Base-by-base conservation (phyloP, 1,284 basidiomycete genomes). In the Microstroma glucosiphilum region DNA sequence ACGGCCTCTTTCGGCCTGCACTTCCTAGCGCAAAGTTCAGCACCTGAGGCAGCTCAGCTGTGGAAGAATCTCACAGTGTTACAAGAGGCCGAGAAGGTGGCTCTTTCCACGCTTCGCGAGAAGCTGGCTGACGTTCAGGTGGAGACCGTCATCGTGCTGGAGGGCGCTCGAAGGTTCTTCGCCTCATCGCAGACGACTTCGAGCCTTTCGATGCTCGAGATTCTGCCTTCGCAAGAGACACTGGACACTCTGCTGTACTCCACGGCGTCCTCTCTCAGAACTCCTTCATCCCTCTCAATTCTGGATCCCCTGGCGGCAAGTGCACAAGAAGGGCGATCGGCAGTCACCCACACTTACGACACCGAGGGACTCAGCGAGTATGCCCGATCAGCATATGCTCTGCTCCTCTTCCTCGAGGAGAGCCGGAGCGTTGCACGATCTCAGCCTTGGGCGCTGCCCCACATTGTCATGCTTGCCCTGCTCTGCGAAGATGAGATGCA, bases 351-450 rank as follows among this genome's bases (percentile, higher is more conserved):
- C 30, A 40, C 62, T 3, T 82, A 80, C 58, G 85, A 89, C 69
- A 64, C 65, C 0, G 79, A 80, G 19, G 87, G 86, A 0, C 84
- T 85, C 43, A 83, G 84, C 0, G 70, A 83, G 2, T 91, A 90
- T 69, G 86, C 87, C 0, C 86, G 92, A 9, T 80, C 84, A 0
- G 83, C 86, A 12, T 79, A 82, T 49, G 87, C 87, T 0, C 80
- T 89, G 12, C 79, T 91, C 1, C 80, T 84, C 1, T 77, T 87
- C 40, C 82, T 91, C 40, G 76, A 82, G 0, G 82, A 85, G 1
- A 86, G 92, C 71, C 85, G 89, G 17, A 81, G 82, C 4, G 70
- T 85, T 1, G 86, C 88, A 1, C 85, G 83, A 51, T 79, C 80
- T 12, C 84, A 88, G 61, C 65, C 85, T 0, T 72, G 89, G 87